Evolutionary conservation across 257 asterid species (phyloP).

Genomic region (Solanum peruvianum): DNA sequence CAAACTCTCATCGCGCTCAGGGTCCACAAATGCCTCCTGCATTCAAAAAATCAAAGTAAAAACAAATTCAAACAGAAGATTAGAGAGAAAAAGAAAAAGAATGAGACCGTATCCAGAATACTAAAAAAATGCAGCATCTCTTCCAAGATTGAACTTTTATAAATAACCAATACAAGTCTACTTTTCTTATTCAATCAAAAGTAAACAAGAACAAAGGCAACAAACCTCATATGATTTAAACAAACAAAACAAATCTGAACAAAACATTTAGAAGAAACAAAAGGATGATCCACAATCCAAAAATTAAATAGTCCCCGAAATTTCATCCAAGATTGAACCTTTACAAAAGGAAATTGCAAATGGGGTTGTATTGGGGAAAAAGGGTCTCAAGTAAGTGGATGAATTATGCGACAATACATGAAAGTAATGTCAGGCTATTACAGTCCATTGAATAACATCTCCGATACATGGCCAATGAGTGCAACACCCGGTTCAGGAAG

Average conservation of each 20-base stretch:
- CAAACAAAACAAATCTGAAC: neutral
- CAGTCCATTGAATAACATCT: neutral
- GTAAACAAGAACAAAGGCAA: neutral
- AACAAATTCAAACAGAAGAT: neutral
- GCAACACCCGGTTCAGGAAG: neutral
- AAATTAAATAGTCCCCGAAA: neutral
- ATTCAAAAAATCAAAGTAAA: neutral
- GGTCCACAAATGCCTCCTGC: slow-evolving; percentile 83
- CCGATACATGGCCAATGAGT: neutral
- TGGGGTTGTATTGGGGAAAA: neutral
- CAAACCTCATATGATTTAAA: slow-evolving; percentile 36
- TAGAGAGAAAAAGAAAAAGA: neutral
- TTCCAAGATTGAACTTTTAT: neutral
- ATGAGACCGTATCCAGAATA: neutral
- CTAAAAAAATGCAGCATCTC: neutral
- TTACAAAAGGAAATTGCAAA: neutral
- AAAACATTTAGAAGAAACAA: neutral
- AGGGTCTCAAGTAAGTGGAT: neutral
- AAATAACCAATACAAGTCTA: neutral
- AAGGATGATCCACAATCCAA: neutral
- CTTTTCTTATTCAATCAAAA: neutral
- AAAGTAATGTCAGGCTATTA: neutral
- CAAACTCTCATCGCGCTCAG: slow-evolving; percentile 82
- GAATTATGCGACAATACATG: neutral
- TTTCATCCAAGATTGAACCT: neutral